Conservation (phyloP, 2,329 filamentous ascomycete genomes). For the Hypoxylon sp. region DNA sequence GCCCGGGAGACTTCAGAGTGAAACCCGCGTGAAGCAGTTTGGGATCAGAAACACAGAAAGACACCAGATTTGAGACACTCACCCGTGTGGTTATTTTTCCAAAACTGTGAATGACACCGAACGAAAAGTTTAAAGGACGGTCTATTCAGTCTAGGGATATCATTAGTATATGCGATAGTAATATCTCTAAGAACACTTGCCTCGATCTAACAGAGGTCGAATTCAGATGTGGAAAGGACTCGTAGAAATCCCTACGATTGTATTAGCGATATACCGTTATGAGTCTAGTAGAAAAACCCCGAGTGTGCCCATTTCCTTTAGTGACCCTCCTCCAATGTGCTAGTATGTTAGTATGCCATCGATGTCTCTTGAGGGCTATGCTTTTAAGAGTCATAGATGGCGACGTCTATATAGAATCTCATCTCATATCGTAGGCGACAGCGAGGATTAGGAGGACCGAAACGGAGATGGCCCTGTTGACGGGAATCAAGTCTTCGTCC, state of each 20-base stretch:
- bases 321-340: not conserved
- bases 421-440: no score
- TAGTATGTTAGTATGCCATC: not conserved
- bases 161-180: not conserved
- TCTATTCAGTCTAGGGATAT: conserved; percentile 13
- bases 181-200: not conserved
- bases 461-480: not conserved
- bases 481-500: not conserved
- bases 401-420: not conserved
- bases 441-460: not conserved
- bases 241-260: not conserved
- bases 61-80: not conserved
- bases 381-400: not conserved
- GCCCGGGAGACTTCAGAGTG: not conserved
- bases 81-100: not conserved
- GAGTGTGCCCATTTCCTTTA: not conserved
- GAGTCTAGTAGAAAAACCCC: not conserved
- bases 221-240: conserved; percentile 3
- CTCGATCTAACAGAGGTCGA: not conserved
- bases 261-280: conserved; percentile 6
- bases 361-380: not conserved
- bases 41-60: not conserved
- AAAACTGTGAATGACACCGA: not conserved
- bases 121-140: not conserved
- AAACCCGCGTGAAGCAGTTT: not conserved